Conservation (phyloP, 306 rosid species). For the Trifolium subterraneum region DNA sequence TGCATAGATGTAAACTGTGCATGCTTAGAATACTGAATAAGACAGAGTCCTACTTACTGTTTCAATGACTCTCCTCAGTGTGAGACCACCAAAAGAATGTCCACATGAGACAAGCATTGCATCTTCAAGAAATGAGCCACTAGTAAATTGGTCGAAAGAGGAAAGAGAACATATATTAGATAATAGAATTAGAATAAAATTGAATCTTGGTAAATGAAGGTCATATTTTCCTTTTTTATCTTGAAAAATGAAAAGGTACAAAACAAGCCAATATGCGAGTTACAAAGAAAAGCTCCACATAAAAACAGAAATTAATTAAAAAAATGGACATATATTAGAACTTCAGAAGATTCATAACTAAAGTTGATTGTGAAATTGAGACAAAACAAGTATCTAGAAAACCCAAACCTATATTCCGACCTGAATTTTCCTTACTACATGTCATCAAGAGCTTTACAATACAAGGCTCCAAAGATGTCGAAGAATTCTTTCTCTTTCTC, state of each 20-base stretch:
- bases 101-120: slow-evolving; percentile 96
- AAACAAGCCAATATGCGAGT: slow-evolving; percentile 8
- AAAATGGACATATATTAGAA: slow-evolving; percentile 2
- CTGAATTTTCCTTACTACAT: slow-evolving; percentile 2
- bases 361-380: background rate
- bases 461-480: background rate
- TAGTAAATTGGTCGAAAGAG: slow-evolving; percentile 41
- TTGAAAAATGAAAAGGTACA: slow-evolving; percentile 11
- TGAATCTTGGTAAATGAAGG: slow-evolving; percentile 25
- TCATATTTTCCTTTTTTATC: slow-evolving; percentile 12
- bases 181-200: slow-evolving; percentile 17
- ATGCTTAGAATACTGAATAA: slow-evolving; percentile 40
- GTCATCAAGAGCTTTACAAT: slow-evolving; percentile 7
- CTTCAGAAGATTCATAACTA: slow-evolving; percentile 9
- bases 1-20: slow-evolving; percentile 21
- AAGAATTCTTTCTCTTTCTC: too few species aligned
- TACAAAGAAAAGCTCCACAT: slow-evolving; percentile 25
- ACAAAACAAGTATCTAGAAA: slow-evolving; percentile 7
- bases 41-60: slow-evolving; percentile 63
- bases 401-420: slow-evolving; percentile 14
- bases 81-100: slow-evolving; percentile 96
- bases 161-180: slow-evolving; percentile 30
- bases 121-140: slow-evolving; percentile 95
- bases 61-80: slow-evolving; percentile 92
- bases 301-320: slow-evolving; percentile 4